phyloP scores from a whole-genome alignment of 2,329 filamentous ascomycete species.

The Fusarium foetens region DNA sequence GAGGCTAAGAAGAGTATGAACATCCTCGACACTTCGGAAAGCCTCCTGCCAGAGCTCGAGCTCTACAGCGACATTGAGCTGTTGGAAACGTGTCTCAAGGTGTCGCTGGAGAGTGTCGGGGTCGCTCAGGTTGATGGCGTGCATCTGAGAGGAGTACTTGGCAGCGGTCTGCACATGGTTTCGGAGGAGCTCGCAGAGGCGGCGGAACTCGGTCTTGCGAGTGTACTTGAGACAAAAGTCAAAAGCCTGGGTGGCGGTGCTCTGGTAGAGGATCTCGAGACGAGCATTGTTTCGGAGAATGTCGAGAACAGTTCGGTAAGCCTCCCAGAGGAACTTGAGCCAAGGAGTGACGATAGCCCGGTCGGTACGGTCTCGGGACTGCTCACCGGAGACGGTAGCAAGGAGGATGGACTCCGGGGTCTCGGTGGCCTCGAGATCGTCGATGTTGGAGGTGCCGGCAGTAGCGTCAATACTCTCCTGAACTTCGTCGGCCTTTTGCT shows the following conservation, averaged over 20 bases:
- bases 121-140: constrained; percentile 98
- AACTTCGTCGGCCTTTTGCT: constrained; percentile 94
- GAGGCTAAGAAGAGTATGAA: constrained; percentile 94
- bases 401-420: constrained; percentile 98
- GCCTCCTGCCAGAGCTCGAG: constrained; percentile 99
- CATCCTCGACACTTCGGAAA: constrained; percentile 98
- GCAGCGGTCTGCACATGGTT: constrained; percentile 99
- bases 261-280: constrained; percentile 97
- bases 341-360: constrained; percentile 98
- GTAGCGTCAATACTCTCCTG: constrained; percentile 86
- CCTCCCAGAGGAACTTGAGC: constrained; percentile 99
- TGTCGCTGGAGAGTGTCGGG: constrained; percentile 97
- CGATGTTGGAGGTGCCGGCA: constrained; percentile 73
- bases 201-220: constrained; percentile 98
- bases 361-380: constrained; percentile 96
- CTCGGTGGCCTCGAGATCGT: constrained; percentile 96
- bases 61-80: constrained; percentile 97
- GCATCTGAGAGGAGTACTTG: constrained; percentile 99
- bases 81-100: constrained; percentile 97
- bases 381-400: constrained; percentile 96
- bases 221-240: constrained; percentile 99
- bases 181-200: constrained; percentile 95
- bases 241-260: constrained; percentile 96
- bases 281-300: constrained; percentile 99
- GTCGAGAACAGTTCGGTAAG: constrained; percentile 96